Base-by-base conservation (phyloP, 345 rosid genomes). In the Aquilaria yunnanensis region DNA sequence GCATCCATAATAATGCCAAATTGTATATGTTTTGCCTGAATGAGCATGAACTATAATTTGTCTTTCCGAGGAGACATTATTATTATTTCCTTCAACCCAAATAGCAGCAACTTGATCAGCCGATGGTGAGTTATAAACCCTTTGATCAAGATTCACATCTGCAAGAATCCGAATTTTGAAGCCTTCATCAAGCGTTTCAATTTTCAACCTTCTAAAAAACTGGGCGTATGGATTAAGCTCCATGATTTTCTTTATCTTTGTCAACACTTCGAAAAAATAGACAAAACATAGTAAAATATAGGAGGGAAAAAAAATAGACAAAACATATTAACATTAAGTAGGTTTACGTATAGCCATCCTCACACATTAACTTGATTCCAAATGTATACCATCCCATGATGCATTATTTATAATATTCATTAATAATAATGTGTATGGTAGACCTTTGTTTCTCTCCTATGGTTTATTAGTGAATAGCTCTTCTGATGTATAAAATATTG, bases 81-180 rank as follows among this genome's bases (percentile, higher is more conserved):
- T 7, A 10, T 56, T 56, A 3, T 56, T 56, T 6, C 47, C 47
- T 1, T 56, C 59, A 14, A 56, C 45, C 23, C 59, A 56, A 5
- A 33, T 32, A 56, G 59, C 46, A 56, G 43, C 59, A 11, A 56
- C 46, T 32, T 56, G 59, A 56, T 56, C 46, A 56, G 3, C 41
- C 8, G 34, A 55, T 55, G 14, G 34, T 29, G 2, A 14, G 29
- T 55, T 32, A 32, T 55, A 55, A 12, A 54, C 41, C 12, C 58
- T 32, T 54, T 54, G 34, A 54, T 54, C 58, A 1, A 54, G 2
- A 7, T 31, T 54, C 10, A 10, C 58, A 54, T 54, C 32, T 32
- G 41, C 6, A 8, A 34, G 34, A 9, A 54, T 54, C 30, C 32
- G n/a, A 31, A 54, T 31, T 12, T 54, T 10, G 32, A 31, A 54